These are phyloP conservation scores for Myriosclerotinia curreyana DNA, from an alignment of 2,329 filamentous ascomycete genomes.

Conservation along the genomic window DNA sequence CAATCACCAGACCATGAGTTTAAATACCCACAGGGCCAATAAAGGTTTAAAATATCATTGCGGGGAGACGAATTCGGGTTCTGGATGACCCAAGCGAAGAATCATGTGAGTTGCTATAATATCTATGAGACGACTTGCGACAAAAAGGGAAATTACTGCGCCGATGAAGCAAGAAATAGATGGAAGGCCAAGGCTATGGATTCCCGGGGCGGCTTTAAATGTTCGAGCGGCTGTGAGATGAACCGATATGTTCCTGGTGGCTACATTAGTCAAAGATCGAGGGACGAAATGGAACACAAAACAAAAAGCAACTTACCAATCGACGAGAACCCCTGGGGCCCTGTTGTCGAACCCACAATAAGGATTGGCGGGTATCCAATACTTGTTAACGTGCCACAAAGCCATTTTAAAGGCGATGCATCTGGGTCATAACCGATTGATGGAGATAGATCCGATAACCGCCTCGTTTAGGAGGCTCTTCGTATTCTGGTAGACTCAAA, in stretches of 20 bases:
- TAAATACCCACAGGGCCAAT: slow-evolving; percentile 37
- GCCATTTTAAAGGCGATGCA: slow-evolving; percentile 18
- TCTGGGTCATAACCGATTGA: slow-evolving; percentile 22
- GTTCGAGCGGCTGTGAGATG: slow-evolving; percentile 24
- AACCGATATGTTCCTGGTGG: slow-evolving; percentile 24
- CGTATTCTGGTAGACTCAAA: neutral
- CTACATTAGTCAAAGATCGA: neutral
- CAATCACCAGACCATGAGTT: slow-evolving; percentile 35
- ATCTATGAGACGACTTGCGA: slow-evolving; percentile 38
- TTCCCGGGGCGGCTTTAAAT: slow-evolving; percentile 20
- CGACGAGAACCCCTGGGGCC: slow-evolving; percentile 24
- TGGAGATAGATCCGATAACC: slow-evolving; percentile 11
- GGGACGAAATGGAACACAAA: neutral
- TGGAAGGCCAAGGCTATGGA: slow-evolving; percentile 23
- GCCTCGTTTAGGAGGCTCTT: slow-evolving; percentile 20
- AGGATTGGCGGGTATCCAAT: slow-evolving; percentile 25
- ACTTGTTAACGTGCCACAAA: slow-evolving; percentile 17
- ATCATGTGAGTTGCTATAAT: slow-evolving; percentile 30
- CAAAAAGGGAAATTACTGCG: slow-evolving; percentile 23
- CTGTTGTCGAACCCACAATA: slow-evolving; percentile 20
- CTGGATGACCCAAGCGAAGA: slow-evolving; percentile 4
- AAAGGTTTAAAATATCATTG: slow-evolving; percentile 34
- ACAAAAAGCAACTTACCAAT: slow-evolving; percentile 20
- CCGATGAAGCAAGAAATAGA: slow-evolving; percentile 25
- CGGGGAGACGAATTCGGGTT: slow-evolving; percentile 35